Base-by-base conservation (phyloP, 768 basidiomycete species). In the Mycena vitilis region DNA sequence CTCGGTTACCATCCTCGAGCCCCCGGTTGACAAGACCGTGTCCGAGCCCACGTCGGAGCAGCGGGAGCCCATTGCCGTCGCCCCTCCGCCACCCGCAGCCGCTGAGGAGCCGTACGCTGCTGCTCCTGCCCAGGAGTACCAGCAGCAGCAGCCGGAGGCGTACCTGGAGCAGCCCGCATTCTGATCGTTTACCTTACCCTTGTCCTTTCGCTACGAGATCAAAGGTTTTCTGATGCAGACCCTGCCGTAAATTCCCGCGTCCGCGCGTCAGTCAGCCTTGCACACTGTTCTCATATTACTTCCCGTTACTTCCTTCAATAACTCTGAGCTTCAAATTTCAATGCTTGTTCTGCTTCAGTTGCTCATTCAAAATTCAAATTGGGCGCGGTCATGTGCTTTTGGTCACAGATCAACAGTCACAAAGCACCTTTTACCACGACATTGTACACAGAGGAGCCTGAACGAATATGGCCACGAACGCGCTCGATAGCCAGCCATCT, bases 41-140 rank as follows among this genome's bases (percentile, higher is more conserved):
- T 88, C 89, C 58, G 94, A 96, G 80, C 95, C 96, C 56, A 88
- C 91, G 25, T 97, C 95, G 52, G 96, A 98, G 82, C 91, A 94
- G 80, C 88, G 89, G 75, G 95, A 95, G 73, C 90, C 89, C 22
- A 79, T 81, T 36, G 78, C 87, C 52, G 85, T 88, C 23, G 80
- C 85, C 6, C 79, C 82, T 30, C 82, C 88, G 18, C 81, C 81
- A 30, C 30, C 30, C 2, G 30, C 30, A 30, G 30, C 30, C 6
- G 82, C 78, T 53, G 91, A 89, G 65, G 91, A 91, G 74, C 69
- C 80, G 37, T 86, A 78, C 70, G 80, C 65, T 11, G 38, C 79
- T 56, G 73, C 82, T 47, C 86, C 86, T n/a, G 78, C 85, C 47
- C 81, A 77, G 68, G 74, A 78, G 15, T 81, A 78, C 71, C 84